Base-by-base conservation (phyloP, 306 rosid species). In the Psophocarpus tetragonolobus region DNA sequence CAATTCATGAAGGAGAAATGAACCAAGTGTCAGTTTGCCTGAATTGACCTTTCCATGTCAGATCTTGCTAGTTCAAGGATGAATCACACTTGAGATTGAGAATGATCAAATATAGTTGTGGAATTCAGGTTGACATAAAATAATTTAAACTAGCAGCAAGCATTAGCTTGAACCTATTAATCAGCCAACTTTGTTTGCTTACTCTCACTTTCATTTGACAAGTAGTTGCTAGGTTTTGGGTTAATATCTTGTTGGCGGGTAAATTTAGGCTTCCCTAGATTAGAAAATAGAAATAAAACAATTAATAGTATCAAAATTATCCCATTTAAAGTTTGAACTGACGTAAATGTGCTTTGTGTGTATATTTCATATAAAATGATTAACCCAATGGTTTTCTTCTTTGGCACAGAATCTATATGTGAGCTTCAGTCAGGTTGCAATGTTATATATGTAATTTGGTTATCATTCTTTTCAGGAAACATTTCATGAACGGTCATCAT, bases 391-490 rank as follows among this genome's bases (percentile, higher is more conserved):
- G 56, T 17, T 41, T 18, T 38, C 30, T 74, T 10, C 32, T 26
- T 33, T 4, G 1, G 14, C 45, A 2, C 21, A 74, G 17, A 47
- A 33, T 76, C n/a, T n/a, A 41, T 30, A 26, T 61, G 27, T 12
- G 9, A 36, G 10, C n/a, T 32, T 63, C 38, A 14, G 20, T 76
- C 51, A 48, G n/a, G 21, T 76, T 50, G 54, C 74, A 35, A 54
- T 50, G 17, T 63, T 62, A 36, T 60, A n/a, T n/a, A 62, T 27
- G 39, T 42, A 30, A 17, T 12, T 76, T 61, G 47, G 5, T 63
- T 60, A 15, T 73, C 62, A 8, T 77, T 74, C 66, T 53, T 73
- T 81, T 17, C 57, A 89, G 93, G 85, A 84, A 47, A 42, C 27
- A 23, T 70, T 24, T 53, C 76, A 48, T 72, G 33, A 77, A n/a